Percentiles rank a stretch among this genome's conserved stretches.
Conservation (phyloP, 768 basidiomycete species). For the Porphyrellus cyaneotinctus region DNA sequence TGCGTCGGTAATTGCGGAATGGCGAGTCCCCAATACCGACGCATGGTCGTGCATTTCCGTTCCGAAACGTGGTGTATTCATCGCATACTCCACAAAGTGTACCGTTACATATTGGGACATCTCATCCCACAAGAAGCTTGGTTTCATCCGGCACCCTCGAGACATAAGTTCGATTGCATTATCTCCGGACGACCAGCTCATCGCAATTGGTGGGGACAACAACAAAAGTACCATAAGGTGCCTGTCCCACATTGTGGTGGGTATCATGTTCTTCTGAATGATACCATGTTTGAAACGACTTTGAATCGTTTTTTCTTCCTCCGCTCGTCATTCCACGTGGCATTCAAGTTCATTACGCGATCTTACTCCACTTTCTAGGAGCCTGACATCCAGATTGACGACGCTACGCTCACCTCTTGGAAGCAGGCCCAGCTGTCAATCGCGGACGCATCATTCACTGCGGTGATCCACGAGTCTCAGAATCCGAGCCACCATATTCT, state of each 20-base stretch:
- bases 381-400: background rate
- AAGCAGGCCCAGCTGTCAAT: background rate
- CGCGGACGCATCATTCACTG: background rate
- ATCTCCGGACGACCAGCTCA: too few relatives aligned
- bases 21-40: background rate
- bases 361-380: background rate
- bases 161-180: background rate
- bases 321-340: too few relatives aligned
- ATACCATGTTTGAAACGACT: too few relatives aligned
- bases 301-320: too few relatives aligned
- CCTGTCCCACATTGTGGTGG: too few relatives aligned
- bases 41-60: background rate
- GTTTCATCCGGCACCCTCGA: background rate
- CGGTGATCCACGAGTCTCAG: background rate
- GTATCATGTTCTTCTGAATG: too few relatives aligned
- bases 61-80: background rate
- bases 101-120: background rate
- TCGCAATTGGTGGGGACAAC: too few relatives aligned
- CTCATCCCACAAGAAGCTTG: background rate
- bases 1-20: background rate
- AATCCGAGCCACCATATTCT: background rate
- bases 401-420: background rate
- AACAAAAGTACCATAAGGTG: too few relatives aligned
- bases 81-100: background rate
- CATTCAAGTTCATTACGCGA: too few relatives aligned